Conservation (phyloP, 2,329 filamentous ascomycete genomes). For the Ophiostoma quercus region DNA sequence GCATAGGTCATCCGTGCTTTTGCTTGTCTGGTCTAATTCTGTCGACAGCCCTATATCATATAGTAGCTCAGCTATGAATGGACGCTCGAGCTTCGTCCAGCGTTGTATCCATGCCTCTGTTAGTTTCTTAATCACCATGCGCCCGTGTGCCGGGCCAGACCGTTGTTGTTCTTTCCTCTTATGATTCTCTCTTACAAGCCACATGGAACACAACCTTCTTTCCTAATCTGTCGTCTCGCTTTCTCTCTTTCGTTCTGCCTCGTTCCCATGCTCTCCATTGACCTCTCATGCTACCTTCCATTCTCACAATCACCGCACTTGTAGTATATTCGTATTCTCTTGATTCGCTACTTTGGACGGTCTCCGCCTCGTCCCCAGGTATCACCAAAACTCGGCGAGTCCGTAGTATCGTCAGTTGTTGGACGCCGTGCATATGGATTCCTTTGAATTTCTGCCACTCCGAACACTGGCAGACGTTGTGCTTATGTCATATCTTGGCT, state of each 20-base stretch:
- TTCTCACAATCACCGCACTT: background rate
- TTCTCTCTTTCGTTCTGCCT: background rate
- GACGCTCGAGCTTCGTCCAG: background rate
- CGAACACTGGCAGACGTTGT: conserved; percentile 6
- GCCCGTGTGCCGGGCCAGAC: background rate
- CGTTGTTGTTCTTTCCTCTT: background rate
- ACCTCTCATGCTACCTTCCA: background rate
- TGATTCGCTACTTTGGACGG: background rate
- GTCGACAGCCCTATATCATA: conserved; percentile 11
- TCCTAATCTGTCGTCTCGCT: background rate
- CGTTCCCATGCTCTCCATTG: background rate
- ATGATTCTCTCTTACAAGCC: background rate
- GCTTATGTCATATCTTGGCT: conserved; percentile 7
- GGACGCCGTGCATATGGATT: background rate
- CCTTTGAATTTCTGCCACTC: background rate
- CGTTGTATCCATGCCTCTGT: background rate
- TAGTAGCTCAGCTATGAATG: background rate
- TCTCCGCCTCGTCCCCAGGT: background rate
- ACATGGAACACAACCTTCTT: background rate
- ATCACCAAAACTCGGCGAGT: background rate
- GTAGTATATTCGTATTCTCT: background rate
- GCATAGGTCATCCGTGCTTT: background rate
- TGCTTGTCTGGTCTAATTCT: background rate
- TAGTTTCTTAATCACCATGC: background rate
- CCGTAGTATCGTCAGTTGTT: background rate